These are phyloP conservation scores for Yamadazyma kitorensis DNA, from an alignment of 805 yeast species.

Conservation along the genomic window DNA sequence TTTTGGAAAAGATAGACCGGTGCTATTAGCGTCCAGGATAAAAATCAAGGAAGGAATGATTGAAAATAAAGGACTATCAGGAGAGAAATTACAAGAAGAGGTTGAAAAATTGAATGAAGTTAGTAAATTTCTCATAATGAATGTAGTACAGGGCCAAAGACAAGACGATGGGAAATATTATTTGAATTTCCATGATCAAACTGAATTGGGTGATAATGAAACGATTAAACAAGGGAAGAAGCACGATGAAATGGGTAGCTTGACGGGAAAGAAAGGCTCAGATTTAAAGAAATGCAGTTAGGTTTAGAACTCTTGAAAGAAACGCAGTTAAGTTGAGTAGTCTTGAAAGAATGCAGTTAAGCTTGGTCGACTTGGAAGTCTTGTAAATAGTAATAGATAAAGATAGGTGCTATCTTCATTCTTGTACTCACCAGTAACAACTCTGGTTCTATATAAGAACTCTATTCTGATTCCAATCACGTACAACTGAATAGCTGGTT, in stretches of 20 bases:
- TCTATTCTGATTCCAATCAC: no score
- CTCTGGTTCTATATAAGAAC: no score
- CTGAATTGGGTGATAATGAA: conserved; percentile 92
- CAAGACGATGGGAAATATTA: conserved; percentile 43
- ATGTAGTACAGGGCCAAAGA: conserved; percentile 82
- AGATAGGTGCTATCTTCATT: no score
- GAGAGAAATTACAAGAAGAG: conserved; percentile 34
- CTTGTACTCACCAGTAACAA: no score
- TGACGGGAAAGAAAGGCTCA: conserved; percentile 49
- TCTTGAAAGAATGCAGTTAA: no score
- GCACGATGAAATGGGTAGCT: conserved; percentile 40
- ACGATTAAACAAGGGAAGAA: conserved; percentile 54
- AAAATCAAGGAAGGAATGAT: conserved; percentile 57
- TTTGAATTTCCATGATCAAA: conserved; percentile 72
- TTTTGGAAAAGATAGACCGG: conserved; percentile 47
- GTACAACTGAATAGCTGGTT: no score
- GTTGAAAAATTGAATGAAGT: conserved; percentile 62
- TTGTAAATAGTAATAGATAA: no score
- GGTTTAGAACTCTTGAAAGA: no score
- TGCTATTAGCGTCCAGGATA: conserved; percentile 57
- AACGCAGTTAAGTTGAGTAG: no score
- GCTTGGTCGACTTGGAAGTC: no score
- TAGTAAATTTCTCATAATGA: conserved; percentile 62
- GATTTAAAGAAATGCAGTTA: conserved; percentile 2
- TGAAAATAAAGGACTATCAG: conserved; percentile 21